These are phyloP conservation scores for Colletotrichum sp. DNA, from an alignment of 2,329 filamentous ascomycete genomes.

Conservation along the genomic window DNA sequence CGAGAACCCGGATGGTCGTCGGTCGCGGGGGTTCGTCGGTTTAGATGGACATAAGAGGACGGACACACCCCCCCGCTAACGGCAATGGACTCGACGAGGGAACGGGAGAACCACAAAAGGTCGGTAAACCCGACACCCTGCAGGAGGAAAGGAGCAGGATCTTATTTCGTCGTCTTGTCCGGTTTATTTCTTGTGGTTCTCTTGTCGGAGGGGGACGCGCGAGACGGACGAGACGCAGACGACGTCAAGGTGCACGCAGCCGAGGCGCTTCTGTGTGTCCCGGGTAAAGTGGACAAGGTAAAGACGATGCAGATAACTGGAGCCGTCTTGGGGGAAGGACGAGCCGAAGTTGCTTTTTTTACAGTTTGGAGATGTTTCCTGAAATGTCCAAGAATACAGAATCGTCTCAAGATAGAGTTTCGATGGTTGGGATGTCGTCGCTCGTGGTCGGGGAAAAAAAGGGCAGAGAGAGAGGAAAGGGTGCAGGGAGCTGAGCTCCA, in stretches of 20 bases:
- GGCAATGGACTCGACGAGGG: constrained; percentile 2
- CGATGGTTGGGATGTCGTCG: not conserved
- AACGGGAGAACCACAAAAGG: constrained; percentile 4
- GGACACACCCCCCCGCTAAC: not conserved
- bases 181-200: not conserved
- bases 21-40: not conserved
- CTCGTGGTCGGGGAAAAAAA: not conserved
- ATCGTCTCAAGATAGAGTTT: not conserved
- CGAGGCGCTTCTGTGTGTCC: not conserved
- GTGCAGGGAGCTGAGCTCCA: not conserved
- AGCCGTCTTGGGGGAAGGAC: not conserved
- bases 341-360: not conserved
- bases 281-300: not conserved
- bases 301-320: not conserved
- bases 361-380: not conserved
- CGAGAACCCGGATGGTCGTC: constrained; percentile 17
- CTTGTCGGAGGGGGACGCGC: not conserved
- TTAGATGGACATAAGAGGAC: constrained; percentile 11
- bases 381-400: not conserved
- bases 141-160: constrained; percentile 1
- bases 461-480: not conserved
- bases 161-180: not conserved
- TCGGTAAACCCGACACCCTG: constrained; percentile 10
- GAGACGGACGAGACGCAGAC: not conserved
- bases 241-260: not conserved